These are phyloP conservation scores for Camelina hispida DNA, from an alignment of 345 rosid genomes.

Conservation along the genomic window DNA sequence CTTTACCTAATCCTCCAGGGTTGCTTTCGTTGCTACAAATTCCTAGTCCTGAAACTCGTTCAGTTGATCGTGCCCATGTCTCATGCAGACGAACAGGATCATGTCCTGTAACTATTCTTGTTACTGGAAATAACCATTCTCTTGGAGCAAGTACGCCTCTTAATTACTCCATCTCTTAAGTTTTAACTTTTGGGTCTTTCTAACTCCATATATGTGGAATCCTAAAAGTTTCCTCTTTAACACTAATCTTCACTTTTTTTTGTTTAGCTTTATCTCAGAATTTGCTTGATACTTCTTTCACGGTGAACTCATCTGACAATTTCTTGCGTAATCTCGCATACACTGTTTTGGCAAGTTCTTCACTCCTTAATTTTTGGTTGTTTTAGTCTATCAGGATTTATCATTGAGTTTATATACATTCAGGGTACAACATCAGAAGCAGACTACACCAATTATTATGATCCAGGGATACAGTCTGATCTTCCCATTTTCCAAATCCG, in stretches of 20 bases:
- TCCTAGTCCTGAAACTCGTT: conserved; percentile 1
- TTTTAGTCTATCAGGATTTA: neutral
- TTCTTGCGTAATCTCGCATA: conserved; percentile 48
- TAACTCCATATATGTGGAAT: no score
- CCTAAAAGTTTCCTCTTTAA: neutral
- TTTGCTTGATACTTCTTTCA: conserved; percentile 50
- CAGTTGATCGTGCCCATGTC: neutral
- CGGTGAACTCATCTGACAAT: conserved; percentile 47
- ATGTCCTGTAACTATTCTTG: conserved; percentile 11
- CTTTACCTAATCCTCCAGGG: conserved; percentile 12
- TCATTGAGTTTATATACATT: conserved; percentile 17
- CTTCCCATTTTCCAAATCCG: conserved; percentile 63
- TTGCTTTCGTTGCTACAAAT: neutral
- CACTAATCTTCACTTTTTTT: conserved; percentile 2
- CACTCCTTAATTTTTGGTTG: neutral
- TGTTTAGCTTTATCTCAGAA: conserved; percentile 54
- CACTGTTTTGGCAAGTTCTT: conserved; percentile 52
- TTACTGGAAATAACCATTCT: conserved; percentile 16
- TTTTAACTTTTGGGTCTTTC: no score
- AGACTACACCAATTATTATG: conserved; percentile 46
- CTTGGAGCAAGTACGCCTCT: conserved; percentile 9
- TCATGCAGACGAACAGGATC: conserved; percentile 11
- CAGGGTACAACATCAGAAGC: conserved; percentile 69
- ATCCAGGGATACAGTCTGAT: conserved; percentile 54
- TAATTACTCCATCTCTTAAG: neutral